Percentiles rank a stretch among this genome's conserved stretches.
Evolutionary conservation across 371 early-diverging fungal genomes (phyloP).

Genomic region (Haplosporangium sp.): DNA sequence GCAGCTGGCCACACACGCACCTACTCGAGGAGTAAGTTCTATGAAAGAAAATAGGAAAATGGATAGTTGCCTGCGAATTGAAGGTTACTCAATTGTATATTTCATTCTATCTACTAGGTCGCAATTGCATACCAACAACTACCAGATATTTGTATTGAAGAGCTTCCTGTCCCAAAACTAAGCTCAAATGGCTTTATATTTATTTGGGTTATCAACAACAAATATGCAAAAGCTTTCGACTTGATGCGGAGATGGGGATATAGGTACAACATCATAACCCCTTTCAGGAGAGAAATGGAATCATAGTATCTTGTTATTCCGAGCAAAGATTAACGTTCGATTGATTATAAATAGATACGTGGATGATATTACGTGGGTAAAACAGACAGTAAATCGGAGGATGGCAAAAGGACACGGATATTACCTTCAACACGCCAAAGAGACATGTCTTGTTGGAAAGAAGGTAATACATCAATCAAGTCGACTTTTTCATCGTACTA

Average conservation of each 20-base stretch:
- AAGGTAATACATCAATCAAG: slow-evolving; percentile 61
- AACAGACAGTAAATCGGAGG: slow-evolving; percentile 93
- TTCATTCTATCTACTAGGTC: slow-evolving; percentile 58
- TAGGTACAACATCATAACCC: slow-evolving; percentile 59
- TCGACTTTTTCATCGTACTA: background rate
- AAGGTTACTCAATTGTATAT: background rate
- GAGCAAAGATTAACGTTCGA: background rate
- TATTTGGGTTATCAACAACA: slow-evolving; percentile 97
- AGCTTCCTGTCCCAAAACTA: slow-evolving; percentile 87
- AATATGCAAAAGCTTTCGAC: slow-evolving; percentile 93
- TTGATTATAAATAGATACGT: slow-evolving; percentile 70
- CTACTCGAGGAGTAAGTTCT: slow-evolving; percentile 86
- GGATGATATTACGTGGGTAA: slow-evolving; percentile 97
- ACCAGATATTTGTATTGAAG: slow-evolving; percentile 91
- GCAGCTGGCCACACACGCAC: slow-evolving; percentile 96
- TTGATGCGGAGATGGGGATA: slow-evolving; percentile 95
- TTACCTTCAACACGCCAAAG: slow-evolving; percentile 96
- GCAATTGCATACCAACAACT: slow-evolving; percentile 96
- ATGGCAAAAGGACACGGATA: slow-evolving; percentile 97
- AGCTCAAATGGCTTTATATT: slow-evolving; percentile 92
- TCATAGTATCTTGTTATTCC: background rate
- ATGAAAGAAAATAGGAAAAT: background rate
- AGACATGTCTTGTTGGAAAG: slow-evolving; percentile 93
- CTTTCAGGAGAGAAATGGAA: background rate
- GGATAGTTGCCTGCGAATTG: background rate